phyloP scores from a whole-genome alignment of 192 early-diverging fungal genomes.

The Jimgerdemannia lactiflua region DNA sequence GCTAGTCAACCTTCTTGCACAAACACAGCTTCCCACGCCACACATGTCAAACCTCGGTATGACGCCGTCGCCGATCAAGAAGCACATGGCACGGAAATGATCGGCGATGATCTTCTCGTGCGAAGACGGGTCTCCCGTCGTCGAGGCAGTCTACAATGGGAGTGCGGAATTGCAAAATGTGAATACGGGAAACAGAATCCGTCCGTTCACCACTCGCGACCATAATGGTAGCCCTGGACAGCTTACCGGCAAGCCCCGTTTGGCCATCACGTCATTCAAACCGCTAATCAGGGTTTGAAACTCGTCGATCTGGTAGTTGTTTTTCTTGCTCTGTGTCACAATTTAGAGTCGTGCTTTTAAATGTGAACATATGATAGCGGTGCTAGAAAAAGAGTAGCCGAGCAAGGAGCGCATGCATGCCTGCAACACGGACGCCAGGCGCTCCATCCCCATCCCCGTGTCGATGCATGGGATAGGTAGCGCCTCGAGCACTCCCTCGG shows the following conservation, averaged over 20 bases:
- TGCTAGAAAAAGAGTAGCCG: too few relatives aligned
- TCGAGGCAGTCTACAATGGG: background rate
- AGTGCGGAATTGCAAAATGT: too few relatives aligned
- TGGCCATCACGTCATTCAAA: slow-evolving; percentile 32
- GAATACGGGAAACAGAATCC: background rate
- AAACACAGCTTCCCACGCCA: background rate
- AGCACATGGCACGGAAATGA: slow-evolving; percentile 52
- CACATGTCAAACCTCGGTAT: slow-evolving; percentile 41
- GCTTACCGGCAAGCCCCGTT: slow-evolving; percentile 26
- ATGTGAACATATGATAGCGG: too few relatives aligned
- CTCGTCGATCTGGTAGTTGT: slow-evolving; percentile 54
- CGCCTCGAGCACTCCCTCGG: slow-evolving; percentile 37
- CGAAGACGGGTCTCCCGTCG: slow-evolving; percentile 21
- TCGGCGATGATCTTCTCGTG: slow-evolving; percentile 59
- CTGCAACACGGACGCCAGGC: slow-evolving; percentile 50
- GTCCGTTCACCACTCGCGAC: background rate
- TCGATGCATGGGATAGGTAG: slow-evolving; percentile 55
- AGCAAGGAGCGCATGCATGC: background rate
- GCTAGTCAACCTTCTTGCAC: background rate
- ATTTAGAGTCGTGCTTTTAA: too few relatives aligned
- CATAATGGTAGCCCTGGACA: background rate
- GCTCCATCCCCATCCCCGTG: slow-evolving; percentile 60
- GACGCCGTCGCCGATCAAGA: slow-evolving; percentile 55
- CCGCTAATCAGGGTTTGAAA: slow-evolving; percentile 42
- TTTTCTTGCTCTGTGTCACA: slow-evolving; percentile 29